Conservation (phyloP, 2,329 filamentous ascomycete species). For the Grosmannia penicillata region DNA sequence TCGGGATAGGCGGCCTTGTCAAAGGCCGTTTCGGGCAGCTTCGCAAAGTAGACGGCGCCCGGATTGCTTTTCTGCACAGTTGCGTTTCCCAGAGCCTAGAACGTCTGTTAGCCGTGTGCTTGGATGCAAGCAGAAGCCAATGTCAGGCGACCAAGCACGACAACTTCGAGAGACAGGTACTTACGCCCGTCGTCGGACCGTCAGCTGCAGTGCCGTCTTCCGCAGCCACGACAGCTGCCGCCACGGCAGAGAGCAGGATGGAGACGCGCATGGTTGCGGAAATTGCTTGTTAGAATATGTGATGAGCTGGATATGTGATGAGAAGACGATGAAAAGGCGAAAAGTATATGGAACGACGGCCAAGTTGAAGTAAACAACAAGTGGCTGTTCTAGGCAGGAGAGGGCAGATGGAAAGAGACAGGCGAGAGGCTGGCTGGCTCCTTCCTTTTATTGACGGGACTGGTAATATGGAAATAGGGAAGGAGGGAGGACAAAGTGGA, state of each 20-base stretch:
- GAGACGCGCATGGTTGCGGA: slow-evolving; percentile 7
- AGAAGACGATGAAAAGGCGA: background rate
- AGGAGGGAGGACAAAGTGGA: background rate
- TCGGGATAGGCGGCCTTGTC: slow-evolving; percentile 29
- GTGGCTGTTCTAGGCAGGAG: no score
- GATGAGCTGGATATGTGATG: background rate
- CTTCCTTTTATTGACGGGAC: no score
- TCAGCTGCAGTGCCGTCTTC: background rate
- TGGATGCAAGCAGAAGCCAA: background rate
- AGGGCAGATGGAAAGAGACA: background rate
- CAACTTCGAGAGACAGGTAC: background rate
- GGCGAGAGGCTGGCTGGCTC: no score
- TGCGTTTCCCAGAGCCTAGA: slow-evolving; percentile 9
- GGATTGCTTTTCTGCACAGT: slow-evolving; percentile 37
- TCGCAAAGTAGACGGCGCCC: slow-evolving; percentile 37
- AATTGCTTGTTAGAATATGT: background rate
- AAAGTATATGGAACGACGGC: background rate
- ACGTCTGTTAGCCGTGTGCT: background rate
- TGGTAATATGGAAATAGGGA: no score
- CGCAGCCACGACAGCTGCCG: slow-evolving; percentile 3
- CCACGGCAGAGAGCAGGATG: slow-evolving; percentile 1
- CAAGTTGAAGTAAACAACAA: background rate
- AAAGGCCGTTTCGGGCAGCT: slow-evolving; percentile 36
- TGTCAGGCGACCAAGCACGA: background rate
- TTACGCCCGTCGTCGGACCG: slow-evolving; percentile 4